These are phyloP conservation scores for Punctularia strigosozonata DNA, from an alignment of 768 basidiomycete species.

Conservation along the genomic window DNA sequence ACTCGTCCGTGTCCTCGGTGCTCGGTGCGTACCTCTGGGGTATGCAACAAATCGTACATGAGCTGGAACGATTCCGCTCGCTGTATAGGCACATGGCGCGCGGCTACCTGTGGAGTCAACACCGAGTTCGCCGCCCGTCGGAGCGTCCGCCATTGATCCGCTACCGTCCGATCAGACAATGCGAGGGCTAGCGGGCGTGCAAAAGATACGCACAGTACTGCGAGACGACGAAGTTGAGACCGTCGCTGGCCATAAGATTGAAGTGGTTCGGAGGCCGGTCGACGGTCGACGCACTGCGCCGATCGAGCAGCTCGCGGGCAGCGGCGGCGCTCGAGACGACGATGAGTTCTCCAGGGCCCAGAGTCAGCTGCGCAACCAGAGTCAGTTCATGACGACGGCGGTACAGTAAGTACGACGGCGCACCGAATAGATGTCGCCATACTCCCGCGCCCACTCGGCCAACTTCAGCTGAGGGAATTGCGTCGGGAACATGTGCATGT, in stretches of 20 bases:
- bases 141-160: background rate
- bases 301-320: constrained; percentile 19
- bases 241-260: constrained; percentile 10
- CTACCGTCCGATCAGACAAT: constrained; percentile 5
- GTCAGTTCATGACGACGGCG: constrained; percentile 5
- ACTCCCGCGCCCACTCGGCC: constrained; percentile 16
- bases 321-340: constrained; percentile 13
- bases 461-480: constrained; percentile 8
- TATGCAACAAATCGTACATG: constrained; percentile 15
- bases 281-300: constrained; percentile 11
- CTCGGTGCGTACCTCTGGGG: constrained; percentile 12
- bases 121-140: background rate
- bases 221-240: constrained; percentile 10
- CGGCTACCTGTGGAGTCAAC: constrained; percentile 9
- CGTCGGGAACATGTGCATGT: constrained; percentile 10
- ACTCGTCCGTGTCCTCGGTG: background rate
- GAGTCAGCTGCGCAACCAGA: constrained; percentile 13
- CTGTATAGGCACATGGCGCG: constrained; percentile 15
- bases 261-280: constrained; percentile 15
- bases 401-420: constrained; percentile 4
- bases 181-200: constrained; percentile 7
- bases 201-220: constrained; percentile 6
- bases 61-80: constrained; percentile 19
- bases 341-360: constrained; percentile 12
- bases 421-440: constrained; percentile 18